Conservation (phyloP, 2,329 filamentous ascomycete species). For the Exophiala sp. region DNA sequence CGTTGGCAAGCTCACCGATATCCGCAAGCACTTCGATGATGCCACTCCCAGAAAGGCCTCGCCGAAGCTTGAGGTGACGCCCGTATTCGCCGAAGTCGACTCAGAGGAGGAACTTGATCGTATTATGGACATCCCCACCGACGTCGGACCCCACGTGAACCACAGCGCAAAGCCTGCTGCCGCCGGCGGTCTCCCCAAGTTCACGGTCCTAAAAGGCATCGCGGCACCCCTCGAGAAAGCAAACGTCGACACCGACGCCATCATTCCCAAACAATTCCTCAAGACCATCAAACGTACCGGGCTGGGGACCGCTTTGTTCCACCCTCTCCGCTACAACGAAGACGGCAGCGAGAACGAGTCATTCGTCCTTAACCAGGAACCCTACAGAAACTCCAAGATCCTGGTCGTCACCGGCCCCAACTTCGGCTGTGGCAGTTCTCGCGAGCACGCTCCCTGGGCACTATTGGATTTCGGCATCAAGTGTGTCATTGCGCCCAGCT, state of each 20-base stretch:
- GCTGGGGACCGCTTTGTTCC: constrained; percentile 82
- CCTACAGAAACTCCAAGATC: constrained; percentile 80
- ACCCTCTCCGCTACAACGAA: constrained; percentile 72
- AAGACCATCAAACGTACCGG: constrained; percentile 99
- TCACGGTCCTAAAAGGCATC: constrained; percentile 77
- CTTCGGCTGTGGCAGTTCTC: constrained; percentile 89
- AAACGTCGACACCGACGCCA: constrained; percentile 98
- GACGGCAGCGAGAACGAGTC: constrained; percentile 71
- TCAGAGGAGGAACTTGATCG: constrained; percentile 63
- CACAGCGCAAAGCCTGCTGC: constrained; percentile 50
- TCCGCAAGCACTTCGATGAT: constrained; percentile 68
- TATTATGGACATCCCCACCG: constrained; percentile 61
- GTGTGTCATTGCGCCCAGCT: constrained; percentile 84
- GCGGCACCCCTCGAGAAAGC: constrained; percentile 81
- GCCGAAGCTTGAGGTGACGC: constrained; percentile 58
- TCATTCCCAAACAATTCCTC: constrained; percentile 98
- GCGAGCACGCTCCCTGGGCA: constrained; percentile 97
- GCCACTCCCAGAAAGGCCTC: constrained; percentile 52
- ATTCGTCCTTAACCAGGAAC: constrained; percentile 87
- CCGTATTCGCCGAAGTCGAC: constrained; percentile 52
- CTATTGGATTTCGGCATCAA: constrained; percentile 95
- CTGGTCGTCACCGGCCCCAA: constrained; percentile 88
- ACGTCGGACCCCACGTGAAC: constrained; percentile 64
- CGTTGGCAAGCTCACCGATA: constrained; percentile 85
- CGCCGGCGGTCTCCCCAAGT: constrained; percentile 72